A percentile compares a stretch with the other conserved stretches of the same genome.
These are phyloP conservation scores for Euphorbia lathyris DNA, from an alignment of 345 rosid species.

Conservation along the genomic window DNA sequence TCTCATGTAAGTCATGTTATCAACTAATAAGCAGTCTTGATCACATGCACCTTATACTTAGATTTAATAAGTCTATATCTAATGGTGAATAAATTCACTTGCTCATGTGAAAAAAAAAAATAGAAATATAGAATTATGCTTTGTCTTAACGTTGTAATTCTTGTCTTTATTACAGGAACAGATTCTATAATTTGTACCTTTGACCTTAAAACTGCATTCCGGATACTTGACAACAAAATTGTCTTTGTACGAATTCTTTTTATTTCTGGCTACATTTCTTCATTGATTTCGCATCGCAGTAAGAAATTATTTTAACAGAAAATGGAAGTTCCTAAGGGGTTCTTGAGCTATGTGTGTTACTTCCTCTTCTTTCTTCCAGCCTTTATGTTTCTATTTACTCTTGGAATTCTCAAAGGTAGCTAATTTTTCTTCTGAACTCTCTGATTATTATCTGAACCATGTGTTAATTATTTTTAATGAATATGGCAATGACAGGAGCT, in stretches of 20 bases:
- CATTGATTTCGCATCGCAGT: not conserved
- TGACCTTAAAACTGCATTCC: not conserved
- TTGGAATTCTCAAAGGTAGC: constrained; percentile 18
- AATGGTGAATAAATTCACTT: not conserved
- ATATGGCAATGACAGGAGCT: constrained; percentile 12
- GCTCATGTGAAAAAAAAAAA: too few relatives aligned
- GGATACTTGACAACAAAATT: too few relatives aligned
- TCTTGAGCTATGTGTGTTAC: constrained; percentile 15
- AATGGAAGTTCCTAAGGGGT: constrained; percentile 19
- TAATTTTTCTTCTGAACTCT: not conserved
- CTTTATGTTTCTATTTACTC: constrained; percentile 9
- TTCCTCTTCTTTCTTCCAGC: constrained; percentile 14
- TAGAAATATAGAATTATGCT: not conserved
- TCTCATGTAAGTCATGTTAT: too few relatives aligned
- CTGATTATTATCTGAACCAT: too few relatives aligned
- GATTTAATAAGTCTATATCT: too few relatives aligned
- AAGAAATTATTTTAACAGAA: not conserved
- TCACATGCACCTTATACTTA: too few relatives aligned
- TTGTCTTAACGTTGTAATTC: not conserved
- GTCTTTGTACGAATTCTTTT: not conserved
- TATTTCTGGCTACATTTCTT: not conserved
- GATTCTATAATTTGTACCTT: constrained; percentile 1
- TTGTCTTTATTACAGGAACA: not conserved
- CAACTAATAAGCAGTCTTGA: too few relatives aligned
- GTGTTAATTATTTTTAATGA: too few relatives aligned